Conservation (phyloP, 208 protist species). For the Acanthamoeba castellanii region DNA sequence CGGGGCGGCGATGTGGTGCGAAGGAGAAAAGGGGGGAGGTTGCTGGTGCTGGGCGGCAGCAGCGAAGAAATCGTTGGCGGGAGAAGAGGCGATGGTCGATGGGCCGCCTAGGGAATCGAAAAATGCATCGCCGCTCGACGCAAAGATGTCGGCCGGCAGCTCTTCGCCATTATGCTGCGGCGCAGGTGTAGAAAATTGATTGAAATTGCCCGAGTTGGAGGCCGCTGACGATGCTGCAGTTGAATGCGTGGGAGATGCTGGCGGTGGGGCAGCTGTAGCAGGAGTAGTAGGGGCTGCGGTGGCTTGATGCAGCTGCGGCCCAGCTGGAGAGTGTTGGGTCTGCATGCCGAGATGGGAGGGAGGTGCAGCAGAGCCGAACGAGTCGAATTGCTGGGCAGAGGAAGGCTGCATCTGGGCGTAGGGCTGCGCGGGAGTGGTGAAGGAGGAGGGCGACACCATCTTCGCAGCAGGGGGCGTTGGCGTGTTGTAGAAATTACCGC, state of each 20-base stretch:
- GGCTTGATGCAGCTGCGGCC: no score
- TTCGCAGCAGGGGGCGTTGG: not conserved
- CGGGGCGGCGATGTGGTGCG: not conserved
- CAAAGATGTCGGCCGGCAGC: constrained; percentile 1
- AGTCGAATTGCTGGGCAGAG: no score
- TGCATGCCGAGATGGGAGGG: no score
- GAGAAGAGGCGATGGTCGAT: not conserved
- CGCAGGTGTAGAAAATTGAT: not conserved
- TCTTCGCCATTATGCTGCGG: not conserved
- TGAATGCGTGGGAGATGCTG: no score
- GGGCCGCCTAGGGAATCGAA: not conserved
- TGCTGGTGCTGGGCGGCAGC: not conserved
- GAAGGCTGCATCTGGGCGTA: no score
- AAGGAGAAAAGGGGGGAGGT: not conserved
- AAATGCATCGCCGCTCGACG: not conserved
- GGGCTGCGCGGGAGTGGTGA: not conserved
- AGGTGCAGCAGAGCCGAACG: no score
- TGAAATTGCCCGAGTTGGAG: not conserved
- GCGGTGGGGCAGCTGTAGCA: no score
- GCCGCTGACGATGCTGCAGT: not conserved
- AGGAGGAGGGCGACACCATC: not conserved
- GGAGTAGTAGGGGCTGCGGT: no score
- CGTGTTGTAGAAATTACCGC: not conserved
- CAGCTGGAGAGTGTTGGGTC: no score
- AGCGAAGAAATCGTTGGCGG: not conserved